Conservation (phyloP, 306 rosid genomes). For the Echinosophora koreensis region DNA sequence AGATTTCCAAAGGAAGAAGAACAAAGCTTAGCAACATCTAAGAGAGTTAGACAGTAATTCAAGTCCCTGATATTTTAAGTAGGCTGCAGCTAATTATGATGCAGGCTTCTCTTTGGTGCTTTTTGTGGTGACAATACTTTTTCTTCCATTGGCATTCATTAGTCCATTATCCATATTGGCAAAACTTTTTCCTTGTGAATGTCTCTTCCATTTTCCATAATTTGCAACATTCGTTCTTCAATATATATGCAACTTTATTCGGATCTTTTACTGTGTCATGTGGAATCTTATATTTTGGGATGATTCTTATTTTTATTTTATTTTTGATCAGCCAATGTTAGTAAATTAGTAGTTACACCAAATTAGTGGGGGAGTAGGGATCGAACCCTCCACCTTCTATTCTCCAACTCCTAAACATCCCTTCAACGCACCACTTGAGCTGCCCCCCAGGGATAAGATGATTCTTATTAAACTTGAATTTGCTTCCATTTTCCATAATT, state of each 20-base stretch:
- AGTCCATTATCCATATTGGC: neutral
- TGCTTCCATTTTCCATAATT: conserved; percentile 19
- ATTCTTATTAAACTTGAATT: conserved; percentile 22
- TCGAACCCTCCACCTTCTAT: too few relatives aligned
- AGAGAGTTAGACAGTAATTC: conserved; percentile 46
- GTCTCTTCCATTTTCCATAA: neutral
- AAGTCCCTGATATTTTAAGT: conserved; percentile 41
- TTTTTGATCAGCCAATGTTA: too few relatives aligned
- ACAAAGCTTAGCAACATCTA: conserved; percentile 50
- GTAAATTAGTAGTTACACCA: too few relatives aligned
- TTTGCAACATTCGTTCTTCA: conserved; percentile 32
- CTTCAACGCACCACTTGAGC: too few relatives aligned
- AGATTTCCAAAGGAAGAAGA: conserved; percentile 49
- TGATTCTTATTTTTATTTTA: neutral
- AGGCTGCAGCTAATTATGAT: conserved; percentile 26
- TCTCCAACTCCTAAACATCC: too few relatives aligned
- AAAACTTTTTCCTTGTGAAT: neutral
- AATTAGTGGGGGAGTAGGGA: too few relatives aligned
- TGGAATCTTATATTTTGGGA: conserved; percentile 15
- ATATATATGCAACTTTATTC: conserved; percentile 34
- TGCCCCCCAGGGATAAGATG: too few relatives aligned
- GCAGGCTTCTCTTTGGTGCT: conserved; percentile 36
- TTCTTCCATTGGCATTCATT: neutral
- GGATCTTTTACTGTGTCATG: conserved; percentile 10
- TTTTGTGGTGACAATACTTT: conserved; percentile 34